These are phyloP conservation scores for Heimioporus retisporus DNA, from an alignment of 1,284 basidiomycete genomes.

Conservation along the genomic window DNA sequence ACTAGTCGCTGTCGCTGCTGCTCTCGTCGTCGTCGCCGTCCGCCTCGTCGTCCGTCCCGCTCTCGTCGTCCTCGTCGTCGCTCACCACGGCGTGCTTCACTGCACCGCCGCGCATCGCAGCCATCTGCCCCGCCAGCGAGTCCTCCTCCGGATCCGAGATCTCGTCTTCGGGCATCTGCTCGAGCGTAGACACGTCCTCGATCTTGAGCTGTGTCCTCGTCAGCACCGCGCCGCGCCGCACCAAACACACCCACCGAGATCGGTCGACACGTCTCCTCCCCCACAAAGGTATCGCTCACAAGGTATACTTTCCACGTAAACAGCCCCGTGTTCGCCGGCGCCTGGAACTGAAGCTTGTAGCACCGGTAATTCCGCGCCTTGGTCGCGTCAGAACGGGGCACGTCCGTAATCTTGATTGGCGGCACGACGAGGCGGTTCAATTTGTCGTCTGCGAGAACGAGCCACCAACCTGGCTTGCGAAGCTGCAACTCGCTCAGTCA, in stretches of 20 bases:
- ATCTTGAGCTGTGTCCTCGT: conserved; percentile 75
- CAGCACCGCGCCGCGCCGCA: background rate
- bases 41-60: conserved; percentile 38
- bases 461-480: conserved; percentile 92
- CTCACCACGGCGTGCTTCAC: conserved; percentile 75
- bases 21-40: conserved; percentile 21
- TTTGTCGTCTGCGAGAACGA: conserved; percentile 94
- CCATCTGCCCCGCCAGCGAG: conserved; percentile 97
- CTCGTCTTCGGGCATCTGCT: conserved; percentile 83
- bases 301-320: conserved; percentile 94
- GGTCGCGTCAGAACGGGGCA: conserved; percentile 73
- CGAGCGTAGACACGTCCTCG: conserved; percentile 75
- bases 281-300: conserved; percentile 90
- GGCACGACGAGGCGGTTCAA: conserved; percentile 92
- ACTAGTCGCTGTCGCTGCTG: conserved; percentile 42
- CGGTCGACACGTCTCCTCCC: conserved; percentile 81
- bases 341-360: conserved; percentile 96
- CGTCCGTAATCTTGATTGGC: conserved; percentile 86
- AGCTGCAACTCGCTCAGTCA: conserved; percentile 54
- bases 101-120: conserved; percentile 91
- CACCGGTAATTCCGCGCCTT: conserved; percentile 79
- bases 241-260: conserved; percentile 66
- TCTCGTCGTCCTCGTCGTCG: conserved; percentile 50
- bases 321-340: conserved; percentile 85
- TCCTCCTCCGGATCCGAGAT: conserved; percentile 98